Evolutionary conservation across 2,329 filamentous ascomycete species (phyloP), one percentile per base, ranked within the genome.

Genomic region (Pochonia chlamydosporia): DNA sequence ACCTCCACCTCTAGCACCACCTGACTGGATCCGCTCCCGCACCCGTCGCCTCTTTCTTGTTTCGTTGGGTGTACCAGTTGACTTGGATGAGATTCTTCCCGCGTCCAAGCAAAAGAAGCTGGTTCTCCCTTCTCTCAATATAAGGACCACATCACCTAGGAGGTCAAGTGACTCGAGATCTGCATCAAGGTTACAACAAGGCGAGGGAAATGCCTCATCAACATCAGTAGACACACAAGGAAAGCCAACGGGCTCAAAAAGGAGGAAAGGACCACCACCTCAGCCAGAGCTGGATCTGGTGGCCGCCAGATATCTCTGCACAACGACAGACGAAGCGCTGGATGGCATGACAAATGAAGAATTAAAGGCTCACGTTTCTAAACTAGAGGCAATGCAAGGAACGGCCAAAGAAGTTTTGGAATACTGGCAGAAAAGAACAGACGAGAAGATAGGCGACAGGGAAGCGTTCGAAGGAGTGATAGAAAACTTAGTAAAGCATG

Each of bases 31-130:
- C 49, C 89, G 93, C 54, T 96, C 90, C 44, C 88, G 91, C 44
- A 99, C 96, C 57, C 84, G 93, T 45, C 87, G 93, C 24, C 80
- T 99, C 23, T 99, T 99, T 64, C 82, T 99, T 36, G 91, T 99
- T 46, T 96, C 91, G 1, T 80, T 99, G 0, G 93, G 93, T 16
- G 93, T 99, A 0, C 93, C 93, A 2, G 89, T 99, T 39, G 93
- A 99, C 59, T 77, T 99, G 0, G 93, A 99, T 66, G 93, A 99
- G 70, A 97, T 99, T 47, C 79, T 99, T 7, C 93, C 93, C 0
- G 91, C 92, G 0, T 95, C 89, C 11, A 97, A 97, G 67, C 93
- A 99, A 65, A 97, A 97, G 77, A 97, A 97, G 64, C 83, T 99
- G 16, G 79, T 99, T 4, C 78, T 99, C 2, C 93, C 93, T 0